Percentiles rank a stretch among this genome's conserved stretches.
These are phyloP conservation scores for Mesotaenium endlicherianum DNA, from an alignment of 139 green algal genomes.

Conservation along the genomic window DNA sequence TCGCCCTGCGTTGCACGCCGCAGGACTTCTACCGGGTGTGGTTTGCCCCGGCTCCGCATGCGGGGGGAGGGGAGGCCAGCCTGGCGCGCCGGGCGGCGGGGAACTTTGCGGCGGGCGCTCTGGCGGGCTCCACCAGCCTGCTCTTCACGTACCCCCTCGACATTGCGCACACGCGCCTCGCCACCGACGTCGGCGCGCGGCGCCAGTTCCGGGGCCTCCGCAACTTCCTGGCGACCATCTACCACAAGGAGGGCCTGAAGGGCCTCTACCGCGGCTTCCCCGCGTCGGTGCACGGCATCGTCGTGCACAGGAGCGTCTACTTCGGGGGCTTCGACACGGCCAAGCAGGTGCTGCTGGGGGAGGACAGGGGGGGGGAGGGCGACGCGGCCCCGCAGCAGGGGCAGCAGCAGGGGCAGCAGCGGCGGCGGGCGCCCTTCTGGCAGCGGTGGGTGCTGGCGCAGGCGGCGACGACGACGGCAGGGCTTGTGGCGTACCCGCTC, in stretches of 20 bases:
- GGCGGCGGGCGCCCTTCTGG: constrained; percentile 51
- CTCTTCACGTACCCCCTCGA: constrained; percentile 98
- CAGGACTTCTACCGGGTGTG: constrained; percentile 31
- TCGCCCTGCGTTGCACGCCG: no score
- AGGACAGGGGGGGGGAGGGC: background rate
- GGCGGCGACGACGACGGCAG: constrained; percentile 54
- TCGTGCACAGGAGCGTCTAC: constrained; percentile 98
- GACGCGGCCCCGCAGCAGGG: background rate
- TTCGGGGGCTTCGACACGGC: constrained; percentile 98
- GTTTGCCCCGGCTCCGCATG: constrained; percentile 6
- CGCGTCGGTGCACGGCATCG: constrained; percentile 95
- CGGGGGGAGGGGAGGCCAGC: no score
- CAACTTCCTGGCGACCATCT: constrained; percentile 87
- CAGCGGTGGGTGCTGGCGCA: constrained; percentile 85
- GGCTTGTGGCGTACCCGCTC: constrained; percentile 95
- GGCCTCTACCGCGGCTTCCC: constrained; percentile 88
- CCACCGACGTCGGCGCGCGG: constrained; percentile 76
- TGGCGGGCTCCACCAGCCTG: constrained; percentile 87
- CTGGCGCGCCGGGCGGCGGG: constrained; percentile 1
- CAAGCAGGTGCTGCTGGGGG: constrained; percentile 69
- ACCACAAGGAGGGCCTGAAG: constrained; percentile 20
- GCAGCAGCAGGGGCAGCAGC: background rate
- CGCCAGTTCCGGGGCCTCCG: constrained; percentile 88
- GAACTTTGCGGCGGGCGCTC: constrained; percentile 58
- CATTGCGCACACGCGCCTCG: constrained; percentile 97